phyloP scores from a whole-genome alignment of 371 early-diverging fungal genomes.

The Dinochytrium kinnereticum region DNA sequence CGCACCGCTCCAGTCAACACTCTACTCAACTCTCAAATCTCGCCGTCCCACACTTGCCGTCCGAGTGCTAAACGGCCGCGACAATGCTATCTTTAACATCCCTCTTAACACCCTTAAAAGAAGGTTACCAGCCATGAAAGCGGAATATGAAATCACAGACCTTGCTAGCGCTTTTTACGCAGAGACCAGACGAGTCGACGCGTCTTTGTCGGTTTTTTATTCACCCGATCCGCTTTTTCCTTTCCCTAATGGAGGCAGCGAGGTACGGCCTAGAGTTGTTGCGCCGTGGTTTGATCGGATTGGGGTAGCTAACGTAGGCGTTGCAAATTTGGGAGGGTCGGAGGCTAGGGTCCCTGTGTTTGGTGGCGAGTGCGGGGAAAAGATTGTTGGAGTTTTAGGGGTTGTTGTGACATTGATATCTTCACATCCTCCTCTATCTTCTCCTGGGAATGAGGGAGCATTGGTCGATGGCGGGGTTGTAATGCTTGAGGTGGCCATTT shows the following conservation, averaged over 20 bases:
- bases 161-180: slow-evolving; percentile 53
- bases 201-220: slow-evolving; percentile 20
- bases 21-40: not conserved
- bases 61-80: slow-evolving; percentile 52
- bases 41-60: slow-evolving; percentile 24
- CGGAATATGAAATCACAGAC: slow-evolving; percentile 75
- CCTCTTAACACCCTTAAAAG: slow-evolving; percentile 70
- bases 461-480: slow-evolving; percentile 48
- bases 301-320: slow-evolving; percentile 27
- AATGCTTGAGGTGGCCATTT: slow-evolving; percentile 73
- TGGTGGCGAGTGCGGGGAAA: too few relatives aligned
- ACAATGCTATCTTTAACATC: slow-evolving; percentile 77
- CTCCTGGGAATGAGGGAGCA: slow-evolving; percentile 12
- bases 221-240: slow-evolving; percentile 7
- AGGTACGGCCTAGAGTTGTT: not conserved
- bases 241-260: not conserved
- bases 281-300: slow-evolving; percentile 32
- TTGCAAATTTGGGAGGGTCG: slow-evolving; percentile 29
- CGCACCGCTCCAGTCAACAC: not conserved
- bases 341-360: slow-evolving; percentile 33
- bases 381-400: slow-evolving; percentile 21
- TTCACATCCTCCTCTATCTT: slow-evolving; percentile 12
- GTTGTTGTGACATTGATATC: slow-evolving; percentile 40
- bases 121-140: slow-evolving; percentile 78
- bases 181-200: not conserved